A percentile compares a stretch with the other conserved stretches of the same genome.
Conservation (phyloP, 2,329 filamentous ascomycete genomes). For the Phaeosphaeria sp. region DNA sequence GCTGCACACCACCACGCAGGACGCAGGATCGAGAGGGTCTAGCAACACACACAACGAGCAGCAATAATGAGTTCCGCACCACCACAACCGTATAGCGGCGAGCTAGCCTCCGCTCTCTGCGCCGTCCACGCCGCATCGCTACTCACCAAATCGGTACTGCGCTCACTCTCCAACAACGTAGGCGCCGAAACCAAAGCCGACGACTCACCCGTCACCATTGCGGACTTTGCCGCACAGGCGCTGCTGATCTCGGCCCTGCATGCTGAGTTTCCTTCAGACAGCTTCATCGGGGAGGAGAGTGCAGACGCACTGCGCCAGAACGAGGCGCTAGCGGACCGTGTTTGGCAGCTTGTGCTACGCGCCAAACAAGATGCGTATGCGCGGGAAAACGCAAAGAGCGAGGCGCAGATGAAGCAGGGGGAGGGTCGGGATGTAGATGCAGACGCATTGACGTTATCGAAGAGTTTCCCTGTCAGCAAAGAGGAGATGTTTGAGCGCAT, state of each 20-base stretch:
- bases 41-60: no score
- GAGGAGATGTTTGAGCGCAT: conserved; percentile 68
- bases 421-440: neutral
- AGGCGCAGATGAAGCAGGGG: conserved; percentile 18
- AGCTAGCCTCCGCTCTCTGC: conserved; percentile 40
- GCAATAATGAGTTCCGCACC: conserved; percentile 6
- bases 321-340: conserved; percentile 56
- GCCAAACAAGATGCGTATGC: conserved; percentile 38
- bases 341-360: conserved; percentile 61
- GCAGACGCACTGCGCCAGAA: conserved; percentile 60
- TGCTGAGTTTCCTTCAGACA: conserved; percentile 60
- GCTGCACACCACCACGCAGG: neutral
- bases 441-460: conserved; percentile 12
- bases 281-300: conserved; percentile 68
- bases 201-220: conserved; percentile 66
- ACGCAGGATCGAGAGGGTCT: neutral
- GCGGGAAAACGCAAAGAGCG: conserved; percentile 27
- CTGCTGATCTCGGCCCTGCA: conserved; percentile 65
- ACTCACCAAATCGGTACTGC: conserved; percentile 63
- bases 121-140: conserved; percentile 63
- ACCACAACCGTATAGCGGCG: conserved; percentile 27
- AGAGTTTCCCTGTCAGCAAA: conserved; percentile 49
- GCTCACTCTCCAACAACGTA: conserved; percentile 53
- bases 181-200: conserved; percentile 64
- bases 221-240: conserved; percentile 69